Percentiles rank a stretch among this genome's conserved stretches.
Evolutionary conservation across 1,139 yeast genomes (phyloP).

Genomic region (Saccharomyces hybrid): DNA sequence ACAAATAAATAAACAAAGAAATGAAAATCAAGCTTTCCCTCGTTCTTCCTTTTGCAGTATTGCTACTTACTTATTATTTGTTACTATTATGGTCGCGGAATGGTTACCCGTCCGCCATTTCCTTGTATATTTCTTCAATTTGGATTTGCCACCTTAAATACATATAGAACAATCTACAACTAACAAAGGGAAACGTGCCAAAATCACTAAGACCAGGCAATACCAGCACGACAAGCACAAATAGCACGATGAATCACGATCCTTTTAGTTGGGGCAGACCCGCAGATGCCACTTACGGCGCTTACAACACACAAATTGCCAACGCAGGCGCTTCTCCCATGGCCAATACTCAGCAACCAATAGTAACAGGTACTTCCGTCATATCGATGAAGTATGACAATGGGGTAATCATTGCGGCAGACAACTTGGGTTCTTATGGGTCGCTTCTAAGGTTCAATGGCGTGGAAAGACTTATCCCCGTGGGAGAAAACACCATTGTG

Average conservation of each 20-base stretch:
- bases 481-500: conserved; percentile 79
- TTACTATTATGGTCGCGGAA: too few relatives aligned
- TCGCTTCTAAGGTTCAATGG: conserved; percentile 81
- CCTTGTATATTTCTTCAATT: background rate
- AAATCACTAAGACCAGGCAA: too few relatives aligned
- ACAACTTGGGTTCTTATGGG: conserved; percentile 89
- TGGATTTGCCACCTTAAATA: background rate
- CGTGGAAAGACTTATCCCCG: conserved; percentile 73
- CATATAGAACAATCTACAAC: background rate
- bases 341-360: conserved; percentile 87
- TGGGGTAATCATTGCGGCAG: conserved; percentile 93
- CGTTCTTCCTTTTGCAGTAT: too few relatives aligned
- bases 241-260: conserved; percentile 73
- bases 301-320: conserved; percentile 66
- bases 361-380: conserved; percentile 94
- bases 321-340: conserved; percentile 50
- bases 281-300: conserved; percentile 68
- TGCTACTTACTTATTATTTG: too few relatives aligned
- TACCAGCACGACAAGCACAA: too few relatives aligned
- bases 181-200: too few relatives aligned
- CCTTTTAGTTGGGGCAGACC: conserved; percentile 97
- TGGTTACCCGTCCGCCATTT: background rate
- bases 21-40: too few relatives aligned
- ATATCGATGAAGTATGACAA: conserved; percentile 82
- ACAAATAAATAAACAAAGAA: too few relatives aligned